Evolutionary conservation across 805 yeast species (phyloP).

Genomic region (Myxozyma sirexii): DNA sequence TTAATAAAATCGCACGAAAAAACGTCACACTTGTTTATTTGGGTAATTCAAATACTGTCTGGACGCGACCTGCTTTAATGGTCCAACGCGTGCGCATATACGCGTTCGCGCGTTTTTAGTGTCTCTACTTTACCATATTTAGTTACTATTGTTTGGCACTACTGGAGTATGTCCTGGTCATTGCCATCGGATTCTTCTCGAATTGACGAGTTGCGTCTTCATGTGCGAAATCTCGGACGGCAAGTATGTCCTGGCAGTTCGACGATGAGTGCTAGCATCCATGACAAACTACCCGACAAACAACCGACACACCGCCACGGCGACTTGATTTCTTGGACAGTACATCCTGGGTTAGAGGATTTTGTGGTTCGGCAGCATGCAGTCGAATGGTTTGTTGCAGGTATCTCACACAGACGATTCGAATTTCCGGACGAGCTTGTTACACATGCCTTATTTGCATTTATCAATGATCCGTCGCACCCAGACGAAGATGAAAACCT

Average conservation of each 20-base stretch:
- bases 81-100: not conserved
- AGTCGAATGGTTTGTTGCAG: slow-evolving; percentile 56
- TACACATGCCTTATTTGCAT: slow-evolving; percentile 62
- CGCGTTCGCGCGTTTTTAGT: not conserved
- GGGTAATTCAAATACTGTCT: not conserved
- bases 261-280: not conserved
- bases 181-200: no score
- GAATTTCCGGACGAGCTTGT: slow-evolving; percentile 53
- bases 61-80: not conserved
- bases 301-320: not conserved
- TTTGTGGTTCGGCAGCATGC: slow-evolving; percentile 46
- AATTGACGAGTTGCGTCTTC: not conserved
- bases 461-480: slow-evolving; percentile 44
- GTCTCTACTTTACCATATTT: not conserved
- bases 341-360: slow-evolving; percentile 37
- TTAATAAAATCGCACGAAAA: not conserved
- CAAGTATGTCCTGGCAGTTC: not conserved
- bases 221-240: not conserved
- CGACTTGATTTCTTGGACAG: not conserved
- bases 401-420: slow-evolving; percentile 52
- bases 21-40: not conserved
- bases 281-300: not conserved
- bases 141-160: not conserved
- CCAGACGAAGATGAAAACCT: not conserved
- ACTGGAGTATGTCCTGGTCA: not conserved